Conservation (phyloP, 2,329 filamentous ascomycete genomes). For the Hymenoscyphus occultus region DNA sequence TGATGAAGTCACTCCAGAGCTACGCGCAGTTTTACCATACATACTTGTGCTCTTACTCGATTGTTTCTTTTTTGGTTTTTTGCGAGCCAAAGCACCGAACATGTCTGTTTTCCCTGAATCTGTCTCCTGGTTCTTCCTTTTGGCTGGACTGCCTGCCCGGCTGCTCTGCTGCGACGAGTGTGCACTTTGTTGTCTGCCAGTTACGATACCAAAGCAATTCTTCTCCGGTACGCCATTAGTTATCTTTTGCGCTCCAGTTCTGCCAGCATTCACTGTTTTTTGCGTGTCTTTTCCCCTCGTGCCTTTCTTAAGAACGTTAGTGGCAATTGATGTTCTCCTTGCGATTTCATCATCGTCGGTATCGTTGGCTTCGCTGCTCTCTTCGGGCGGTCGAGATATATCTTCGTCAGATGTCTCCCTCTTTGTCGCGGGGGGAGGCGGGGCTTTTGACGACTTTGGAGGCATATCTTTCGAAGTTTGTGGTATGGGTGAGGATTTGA, state of each 20-base stretch:
- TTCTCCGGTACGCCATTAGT: neutral
- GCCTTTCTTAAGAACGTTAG: neutral
- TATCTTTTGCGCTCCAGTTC: neutral
- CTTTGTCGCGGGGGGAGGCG: neutral
- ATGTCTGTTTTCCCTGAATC: neutral
- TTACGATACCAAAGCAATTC: neutral
- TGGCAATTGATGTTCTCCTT: neutral
- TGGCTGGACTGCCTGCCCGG: slow-evolving; percentile 11
- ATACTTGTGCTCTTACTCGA: neutral
- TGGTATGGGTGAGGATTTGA: neutral
- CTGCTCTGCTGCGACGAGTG: neutral
- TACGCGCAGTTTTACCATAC: neutral
- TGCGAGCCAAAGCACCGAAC: neutral
- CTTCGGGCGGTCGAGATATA: neutral
- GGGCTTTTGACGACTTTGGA: neutral
- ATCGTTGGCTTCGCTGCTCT: neutral
- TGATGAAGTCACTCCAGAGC: neutral
- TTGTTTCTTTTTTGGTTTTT: neutral
- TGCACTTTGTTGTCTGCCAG: neutral
- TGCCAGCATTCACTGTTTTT: neutral
- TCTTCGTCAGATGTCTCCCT: neutral
- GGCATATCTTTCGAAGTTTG: neutral
- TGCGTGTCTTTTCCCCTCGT: neutral
- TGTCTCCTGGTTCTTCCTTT: slow-evolving; percentile 22
- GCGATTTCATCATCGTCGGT: neutral